These are phyloP conservation scores for Colletotrichum sojae DNA, from an alignment of 2,329 filamentous ascomycete genomes.

Conservation along the genomic window DNA sequence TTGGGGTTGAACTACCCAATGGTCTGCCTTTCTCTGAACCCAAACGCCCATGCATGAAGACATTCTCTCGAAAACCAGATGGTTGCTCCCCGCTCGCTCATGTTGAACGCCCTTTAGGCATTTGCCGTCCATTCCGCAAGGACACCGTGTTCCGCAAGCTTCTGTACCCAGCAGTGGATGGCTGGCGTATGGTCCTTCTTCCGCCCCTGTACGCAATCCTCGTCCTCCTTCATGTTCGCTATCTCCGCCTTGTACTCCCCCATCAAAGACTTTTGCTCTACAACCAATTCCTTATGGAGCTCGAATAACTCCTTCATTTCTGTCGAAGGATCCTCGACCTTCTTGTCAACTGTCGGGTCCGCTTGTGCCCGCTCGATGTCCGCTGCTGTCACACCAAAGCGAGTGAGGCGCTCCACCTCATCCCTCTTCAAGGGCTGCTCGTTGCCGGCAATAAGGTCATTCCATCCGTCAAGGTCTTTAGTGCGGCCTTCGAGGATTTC, in stretches of 20 bases:
- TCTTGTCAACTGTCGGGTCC: constrained; percentile 21
- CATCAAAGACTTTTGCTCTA: constrained; percentile 59
- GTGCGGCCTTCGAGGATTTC: constrained; percentile 56
- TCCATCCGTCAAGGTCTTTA: constrained; percentile 42
- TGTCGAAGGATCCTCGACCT: constrained; percentile 19
- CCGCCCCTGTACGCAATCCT: constrained; percentile 66
- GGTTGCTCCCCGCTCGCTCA: neutral
- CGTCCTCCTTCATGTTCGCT: constrained; percentile 60
- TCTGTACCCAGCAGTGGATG: constrained; percentile 78
- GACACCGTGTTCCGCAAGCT: constrained; percentile 76
- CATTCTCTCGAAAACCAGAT: neutral
- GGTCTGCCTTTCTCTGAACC: neutral
- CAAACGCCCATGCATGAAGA: constrained; percentile 16
- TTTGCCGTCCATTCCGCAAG: constrained; percentile 60
- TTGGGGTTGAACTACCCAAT: neutral
- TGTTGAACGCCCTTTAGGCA: neutral
- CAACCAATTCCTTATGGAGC: constrained; percentile 56
- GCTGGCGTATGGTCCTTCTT: constrained; percentile 79
- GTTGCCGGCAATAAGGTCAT: constrained; percentile 19
- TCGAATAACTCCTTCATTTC: constrained; percentile 48
- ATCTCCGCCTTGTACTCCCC: constrained; percentile 65
- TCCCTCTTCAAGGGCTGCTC: constrained; percentile 44
- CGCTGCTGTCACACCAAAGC: constrained; percentile 48
- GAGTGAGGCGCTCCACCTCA: constrained; percentile 45
- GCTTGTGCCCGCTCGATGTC: constrained; percentile 45